Base-by-base conservation (phyloP, 257 asterid genomes). In the Pogostemon cablin region DNA sequence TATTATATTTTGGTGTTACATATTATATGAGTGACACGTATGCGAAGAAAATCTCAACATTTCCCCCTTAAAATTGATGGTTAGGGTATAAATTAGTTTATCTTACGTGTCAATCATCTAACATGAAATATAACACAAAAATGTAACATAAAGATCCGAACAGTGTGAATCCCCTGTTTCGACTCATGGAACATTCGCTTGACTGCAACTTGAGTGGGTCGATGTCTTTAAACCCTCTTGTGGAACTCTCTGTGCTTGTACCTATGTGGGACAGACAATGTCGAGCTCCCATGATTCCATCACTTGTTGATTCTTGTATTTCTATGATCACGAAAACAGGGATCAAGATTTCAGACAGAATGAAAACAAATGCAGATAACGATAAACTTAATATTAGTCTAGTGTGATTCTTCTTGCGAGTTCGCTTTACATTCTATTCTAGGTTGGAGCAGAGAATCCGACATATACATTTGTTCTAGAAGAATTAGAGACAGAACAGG, bases 241-340 rank as follows among this genome's bases (percentile, higher is more conserved):
- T 86, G 81, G 1, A 90, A 85, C 62, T 90, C 91, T 17, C 48
- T 46, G 65, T 90, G 88, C 39, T 81, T 76, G 46, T 81, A 90
- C 64, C 97, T 74, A 4, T 88, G 92, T 4, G 96, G 97, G 17
- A 15, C 17, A 15, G 54, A 87, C 93, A 15, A 86, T 80, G 4
- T 90, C 96, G 2, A 86, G 87, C 79, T 90, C 97, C 97, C 97
- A 88, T 1, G 81, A 10, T 47, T 90, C 97, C 0, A 84, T 82
- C 6, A 75, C 85, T 64, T 90, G 92, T 8, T 77, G 77, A 59
- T 83, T 80, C 70, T 80, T 86, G 64, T 77, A 77, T 61, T 75
- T 85, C 37, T 68, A 15, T 74, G 3, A 74, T 12, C 47, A 79
- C 0, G 62, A 47, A 78, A 54, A 75, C 1, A 12, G 53, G 72